A percentile compares a stretch with the other conserved stretches of the same genome.
phyloP scores from a whole-genome alignment of 1,139 yeast species.

The Geotrichum bryndzae region DNA sequence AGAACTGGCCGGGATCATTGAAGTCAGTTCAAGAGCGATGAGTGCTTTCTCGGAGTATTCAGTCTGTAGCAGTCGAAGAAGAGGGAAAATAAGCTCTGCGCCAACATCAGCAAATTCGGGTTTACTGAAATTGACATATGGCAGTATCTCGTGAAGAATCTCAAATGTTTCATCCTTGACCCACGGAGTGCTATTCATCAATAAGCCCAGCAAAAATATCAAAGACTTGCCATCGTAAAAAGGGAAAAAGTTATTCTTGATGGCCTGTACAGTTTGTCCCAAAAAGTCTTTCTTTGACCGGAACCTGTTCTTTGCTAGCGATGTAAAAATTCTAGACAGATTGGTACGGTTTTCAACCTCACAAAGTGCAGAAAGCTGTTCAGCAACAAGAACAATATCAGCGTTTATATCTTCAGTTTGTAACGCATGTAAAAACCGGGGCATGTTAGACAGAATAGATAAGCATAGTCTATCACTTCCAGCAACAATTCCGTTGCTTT shows the following conservation, averaged over 20 bases:
- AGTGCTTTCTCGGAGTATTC: conserved; percentile 85
- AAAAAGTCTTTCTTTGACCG: conserved; percentile 85
- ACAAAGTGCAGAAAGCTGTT: conserved; percentile 53
- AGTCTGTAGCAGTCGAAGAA: conserved; percentile 72
- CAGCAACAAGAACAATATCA: conserved; percentile 26
- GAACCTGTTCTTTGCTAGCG: conserved; percentile 71
- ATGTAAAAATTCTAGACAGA: conserved; percentile 65
- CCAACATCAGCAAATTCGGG: conserved; percentile 87
- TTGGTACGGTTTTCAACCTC: conserved; percentile 52
- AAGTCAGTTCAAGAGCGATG: conserved; percentile 82
- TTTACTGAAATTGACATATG: conserved; percentile 66
- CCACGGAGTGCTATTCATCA: conserved; percentile 74
- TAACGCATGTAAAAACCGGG: conserved; percentile 76
- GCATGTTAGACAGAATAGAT: conserved; percentile 72
- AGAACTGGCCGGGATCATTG: conserved; percentile 79
- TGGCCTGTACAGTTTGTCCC: conserved; percentile 67
- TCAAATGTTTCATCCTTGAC: conserved; percentile 74
- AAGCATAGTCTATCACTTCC: conserved; percentile 62
- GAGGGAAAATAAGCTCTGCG: conserved; percentile 89
- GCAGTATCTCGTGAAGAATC: conserved; percentile 65
- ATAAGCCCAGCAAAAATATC: conserved; percentile 67
- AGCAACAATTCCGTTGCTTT: conserved; percentile 74
- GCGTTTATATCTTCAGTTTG: conserved; percentile 47
- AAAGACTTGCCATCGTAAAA: conserved; percentile 67
- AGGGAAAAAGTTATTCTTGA: conserved; percentile 65